phyloP scores from a whole-genome alignment of 192 early-diverging fungal species.

The Lobosporangium transversale region DNA sequence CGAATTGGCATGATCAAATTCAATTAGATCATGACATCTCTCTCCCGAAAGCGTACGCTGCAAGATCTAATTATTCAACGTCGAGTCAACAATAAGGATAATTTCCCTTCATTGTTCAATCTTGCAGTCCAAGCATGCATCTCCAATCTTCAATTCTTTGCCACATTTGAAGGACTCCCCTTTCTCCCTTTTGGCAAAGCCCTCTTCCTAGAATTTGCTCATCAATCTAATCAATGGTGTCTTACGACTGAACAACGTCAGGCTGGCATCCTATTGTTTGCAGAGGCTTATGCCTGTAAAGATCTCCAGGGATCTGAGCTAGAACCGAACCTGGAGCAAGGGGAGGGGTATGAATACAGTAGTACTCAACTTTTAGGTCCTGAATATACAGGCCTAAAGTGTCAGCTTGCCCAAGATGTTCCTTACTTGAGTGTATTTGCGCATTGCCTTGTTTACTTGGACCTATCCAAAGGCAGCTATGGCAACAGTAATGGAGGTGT shows the following conservation, averaged over 20 bases:
- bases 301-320: no score
- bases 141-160: conserved; percentile 35
- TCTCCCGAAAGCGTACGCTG: conserved; percentile 14
- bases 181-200: conserved; percentile 39
- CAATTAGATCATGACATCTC: conserved; percentile 20
- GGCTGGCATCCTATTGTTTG: conserved; percentile 27
- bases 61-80: conserved; percentile 17
- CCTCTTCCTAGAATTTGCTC: conserved; percentile 17
- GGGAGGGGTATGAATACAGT: no score
- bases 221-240: conserved; percentile 16
- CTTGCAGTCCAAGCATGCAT: conserved; percentile 37
- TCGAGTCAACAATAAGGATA: neutral
- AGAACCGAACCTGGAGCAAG: no score
- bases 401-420: conserved; percentile 22
- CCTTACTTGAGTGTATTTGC: conserved; percentile 21
- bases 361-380: conserved; percentile 32
- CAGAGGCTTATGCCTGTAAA: conserved; percentile 29
- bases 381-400: conserved; percentile 34
- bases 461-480: conserved; percentile 22
- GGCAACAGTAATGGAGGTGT: neutral
- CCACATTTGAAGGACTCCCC: conserved; percentile 27
- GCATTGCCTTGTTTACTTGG: conserved; percentile 44
- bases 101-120: conserved; percentile 32
- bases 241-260: conserved; percentile 43
- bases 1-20: no score